Conservation (phyloP, 192 early-diverging fungal species). For the Backusella sp. region DNA sequence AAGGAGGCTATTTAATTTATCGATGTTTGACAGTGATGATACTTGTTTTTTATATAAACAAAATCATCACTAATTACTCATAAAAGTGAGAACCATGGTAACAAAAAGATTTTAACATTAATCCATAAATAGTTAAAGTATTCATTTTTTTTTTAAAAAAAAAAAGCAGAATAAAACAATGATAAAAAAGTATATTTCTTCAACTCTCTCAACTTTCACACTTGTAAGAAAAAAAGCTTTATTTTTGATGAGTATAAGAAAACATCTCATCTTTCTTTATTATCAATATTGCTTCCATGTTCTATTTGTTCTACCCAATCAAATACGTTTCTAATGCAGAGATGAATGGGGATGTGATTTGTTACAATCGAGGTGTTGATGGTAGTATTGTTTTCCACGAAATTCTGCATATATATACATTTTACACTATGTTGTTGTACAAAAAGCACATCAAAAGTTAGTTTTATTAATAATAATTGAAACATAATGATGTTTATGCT, state of each 20-base stretch:
- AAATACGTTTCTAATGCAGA: background rate
- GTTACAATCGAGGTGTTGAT: background rate
- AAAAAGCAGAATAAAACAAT: background rate
- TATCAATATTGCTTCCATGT: background rate
- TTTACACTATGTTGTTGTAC: background rate
- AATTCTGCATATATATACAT: background rate
- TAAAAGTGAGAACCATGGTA: background rate
- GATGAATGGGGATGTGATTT: background rate
- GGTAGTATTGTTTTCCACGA: background rate
- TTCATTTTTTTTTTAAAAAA: background rate
- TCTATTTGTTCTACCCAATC: background rate
- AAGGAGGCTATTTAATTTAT: background rate
- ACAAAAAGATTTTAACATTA: background rate
- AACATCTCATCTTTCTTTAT: background rate
- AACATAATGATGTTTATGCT: background rate
- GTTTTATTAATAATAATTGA: background rate
- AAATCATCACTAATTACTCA: background rate
- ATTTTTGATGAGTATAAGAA: background rate
- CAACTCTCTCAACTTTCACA: background rate
- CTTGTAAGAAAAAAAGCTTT: background rate
- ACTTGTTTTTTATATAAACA: background rate
- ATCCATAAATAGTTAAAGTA: background rate
- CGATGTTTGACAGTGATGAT: background rate
- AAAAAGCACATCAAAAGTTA: background rate
- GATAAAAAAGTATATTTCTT: background rate